A percentile compares a stretch with the other conserved stretches of the same genome.
phyloP scores from a whole-genome alignment of 306 rosid genomes.

The Cicer bijugum region DNA sequence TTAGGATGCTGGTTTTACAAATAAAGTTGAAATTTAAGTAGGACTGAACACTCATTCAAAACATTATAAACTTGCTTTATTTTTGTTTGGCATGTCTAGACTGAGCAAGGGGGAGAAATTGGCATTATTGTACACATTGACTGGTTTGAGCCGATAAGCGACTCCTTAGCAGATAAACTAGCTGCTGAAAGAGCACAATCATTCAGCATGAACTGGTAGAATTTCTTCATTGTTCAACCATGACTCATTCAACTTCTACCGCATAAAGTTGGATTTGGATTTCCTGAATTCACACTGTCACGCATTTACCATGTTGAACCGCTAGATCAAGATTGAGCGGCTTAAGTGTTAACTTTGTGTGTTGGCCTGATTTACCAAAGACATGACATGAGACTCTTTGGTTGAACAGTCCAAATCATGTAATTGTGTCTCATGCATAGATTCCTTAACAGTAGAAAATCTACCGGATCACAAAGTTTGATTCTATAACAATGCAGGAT shows the following conservation, averaged over 20 bases:
- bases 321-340: neutral
- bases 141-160: constrained; percentile 66
- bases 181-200: constrained; percentile 70
- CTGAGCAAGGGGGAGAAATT: constrained; percentile 65
- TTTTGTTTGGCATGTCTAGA: constrained; percentile 48
- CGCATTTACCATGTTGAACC: neutral
- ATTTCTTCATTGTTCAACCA: neutral
- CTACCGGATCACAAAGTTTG: neutral
- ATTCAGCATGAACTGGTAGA: constrained; percentile 61
- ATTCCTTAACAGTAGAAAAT: neutral
- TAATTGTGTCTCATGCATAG: neutral
- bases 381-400: neutral
- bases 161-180: constrained; percentile 58
- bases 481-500: constrained; percentile 51
- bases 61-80: constrained; percentile 2
- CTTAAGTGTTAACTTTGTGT: neutral
- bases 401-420: neutral
- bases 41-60: neutral
- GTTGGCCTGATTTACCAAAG: neutral
- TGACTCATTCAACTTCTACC: neutral
- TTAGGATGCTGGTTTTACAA: neutral
- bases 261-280: neutral
- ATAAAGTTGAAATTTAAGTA: constrained; percentile 2
- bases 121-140: constrained; percentile 53
- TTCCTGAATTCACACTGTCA: neutral